These are phyloP conservation scores for Albugo candida DNA, from an alignment of 352 stramenopile genomes.

Conservation along the genomic window DNA sequence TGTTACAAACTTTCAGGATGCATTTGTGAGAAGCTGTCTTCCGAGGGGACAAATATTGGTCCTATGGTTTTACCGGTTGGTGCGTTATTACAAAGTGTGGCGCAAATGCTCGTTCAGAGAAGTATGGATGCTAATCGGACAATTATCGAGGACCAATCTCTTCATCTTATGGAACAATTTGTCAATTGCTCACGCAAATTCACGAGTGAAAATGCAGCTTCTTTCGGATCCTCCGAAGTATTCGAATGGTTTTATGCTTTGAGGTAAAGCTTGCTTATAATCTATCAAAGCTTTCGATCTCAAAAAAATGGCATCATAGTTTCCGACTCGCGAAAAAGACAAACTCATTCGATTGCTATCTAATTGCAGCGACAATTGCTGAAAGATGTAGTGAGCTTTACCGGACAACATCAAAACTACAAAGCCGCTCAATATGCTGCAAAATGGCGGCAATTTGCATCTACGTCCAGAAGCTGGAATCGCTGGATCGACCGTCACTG, in stretches of 20 bases:
- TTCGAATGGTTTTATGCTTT: constrained; percentile 66
- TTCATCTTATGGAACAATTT: too few relatives aligned
- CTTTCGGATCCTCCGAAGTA: constrained; percentile 3
- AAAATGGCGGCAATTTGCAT: constrained; percentile 35
- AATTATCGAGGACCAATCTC: too few relatives aligned
- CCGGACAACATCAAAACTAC: constrained; percentile 16
- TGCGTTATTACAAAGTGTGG: too few relatives aligned
- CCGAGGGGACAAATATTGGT: too few relatives aligned
- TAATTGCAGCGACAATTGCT: constrained; percentile 35
- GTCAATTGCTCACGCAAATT: too few relatives aligned
- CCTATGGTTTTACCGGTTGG: too few relatives aligned
- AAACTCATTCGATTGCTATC: constrained; percentile 24
- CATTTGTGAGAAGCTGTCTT: too few relatives aligned
- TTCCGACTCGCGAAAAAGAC: constrained; percentile 50
- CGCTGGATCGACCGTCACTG: constrained; percentile 16
- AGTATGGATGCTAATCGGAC: too few relatives aligned
- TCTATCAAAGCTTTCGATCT: not conserved
- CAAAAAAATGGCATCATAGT: constrained; percentile 10
- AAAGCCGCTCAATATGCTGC: constrained; percentile 17
- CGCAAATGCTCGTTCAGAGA: too few relatives aligned
- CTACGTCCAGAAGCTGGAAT: constrained; percentile 32
- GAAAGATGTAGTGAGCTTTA: constrained; percentile 22
- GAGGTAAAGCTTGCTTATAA: constrained; percentile 17
- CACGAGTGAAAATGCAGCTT: too few relatives aligned
- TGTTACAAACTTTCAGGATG: too few relatives aligned